Base-by-base conservation (phyloP, 2,329 filamentous ascomycete genomes). In the Tolypocladium inflatum region DNA sequence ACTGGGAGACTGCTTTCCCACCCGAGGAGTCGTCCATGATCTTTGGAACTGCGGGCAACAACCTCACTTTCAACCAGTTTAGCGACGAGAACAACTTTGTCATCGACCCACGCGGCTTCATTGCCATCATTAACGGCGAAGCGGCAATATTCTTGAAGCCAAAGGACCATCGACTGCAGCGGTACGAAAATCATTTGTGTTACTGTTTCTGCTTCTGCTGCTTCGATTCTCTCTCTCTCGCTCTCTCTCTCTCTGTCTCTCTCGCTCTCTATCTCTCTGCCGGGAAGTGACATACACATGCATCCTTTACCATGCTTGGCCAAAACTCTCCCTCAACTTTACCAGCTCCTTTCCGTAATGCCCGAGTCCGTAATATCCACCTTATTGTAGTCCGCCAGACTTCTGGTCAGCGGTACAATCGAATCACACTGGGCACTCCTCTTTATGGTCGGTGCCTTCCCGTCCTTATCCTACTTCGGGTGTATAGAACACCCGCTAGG, bases 31-130 rank as follows among this genome's bases (percentile, higher is more conserved):
- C 76, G 23, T 80, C 79, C 0, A 73, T 82, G 33, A 70, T 82
- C 21, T 87, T 81, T 58, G 81, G 81, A 0, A 72, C 78, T 17
- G 77, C 81, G 0, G 79, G 75, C 2, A 77, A 81, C 51, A 88
- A 88, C 64, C 71, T 83, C 10, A 85, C 83, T 0, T 87, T 84
- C 63, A 79, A 84, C 60, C 79, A 85, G 58, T 88, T 79, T 68
- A 79, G 78, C n/a, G 78, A 84, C 19, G 78, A 78, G 21, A 86
- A 85, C 67, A 83, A 86, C 61, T 80, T 83, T 38, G 83, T 86
- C 45, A 71, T 76, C 38, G 86, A 89, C 59, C 78, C 79, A 50
- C 78, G 85, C 0, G 86, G 86, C 4, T 87, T 82, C 70, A 84
- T 79, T 59, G 65, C 76, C 17, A 81, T 85, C 62, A 76, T 88